A percentile compares a stretch with the other conserved stretches of the same genome.
These are phyloP conservation scores for Tuctoria greenei DNA, from an alignment of 176 grass and related monocot genomes.

Conservation along the genomic window DNA sequence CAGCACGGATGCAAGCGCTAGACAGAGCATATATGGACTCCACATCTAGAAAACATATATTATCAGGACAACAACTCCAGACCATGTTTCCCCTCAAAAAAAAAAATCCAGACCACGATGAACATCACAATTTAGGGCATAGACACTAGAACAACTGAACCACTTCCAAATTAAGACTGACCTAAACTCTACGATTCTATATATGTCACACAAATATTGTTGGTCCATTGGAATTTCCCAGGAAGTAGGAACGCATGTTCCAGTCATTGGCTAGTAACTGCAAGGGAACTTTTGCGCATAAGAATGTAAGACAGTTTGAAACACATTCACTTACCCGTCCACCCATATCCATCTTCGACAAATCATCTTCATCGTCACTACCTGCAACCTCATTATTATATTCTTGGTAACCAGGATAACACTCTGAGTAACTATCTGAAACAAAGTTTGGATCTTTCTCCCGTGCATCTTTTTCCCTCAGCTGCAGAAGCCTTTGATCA, in stretches of 20 bases:
- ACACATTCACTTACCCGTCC: slow-evolving; percentile 70
- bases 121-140: background rate
- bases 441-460: slow-evolving; percentile 97
- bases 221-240: background rate
- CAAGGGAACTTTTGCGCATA: slow-evolving; percentile 1
- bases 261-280: slow-evolving; percentile 10
- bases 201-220: background rate
- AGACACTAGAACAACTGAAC: background rate
- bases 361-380: slow-evolving; percentile 89
- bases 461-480: slow-evolving; percentile 82
- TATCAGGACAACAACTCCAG: background rate
- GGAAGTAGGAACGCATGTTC: background rate
- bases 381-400: slow-evolving; percentile 81
- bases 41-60: too few species aligned
- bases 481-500: slow-evolving; percentile 74
- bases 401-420: slow-evolving; percentile 96
- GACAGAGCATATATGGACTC: background rate
- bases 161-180: background rate
- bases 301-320: slow-evolving; percentile 4
- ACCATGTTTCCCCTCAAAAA: too few species aligned
- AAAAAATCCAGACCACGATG: background rate
- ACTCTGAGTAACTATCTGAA: slow-evolving; percentile 98
- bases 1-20: background rate
- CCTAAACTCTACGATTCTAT: background rate
- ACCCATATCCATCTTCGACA: slow-evolving; percentile 99